These are phyloP conservation scores for Pichia heedii DNA, from an alignment of 805 yeast genomes.

Conservation along the genomic window DNA sequence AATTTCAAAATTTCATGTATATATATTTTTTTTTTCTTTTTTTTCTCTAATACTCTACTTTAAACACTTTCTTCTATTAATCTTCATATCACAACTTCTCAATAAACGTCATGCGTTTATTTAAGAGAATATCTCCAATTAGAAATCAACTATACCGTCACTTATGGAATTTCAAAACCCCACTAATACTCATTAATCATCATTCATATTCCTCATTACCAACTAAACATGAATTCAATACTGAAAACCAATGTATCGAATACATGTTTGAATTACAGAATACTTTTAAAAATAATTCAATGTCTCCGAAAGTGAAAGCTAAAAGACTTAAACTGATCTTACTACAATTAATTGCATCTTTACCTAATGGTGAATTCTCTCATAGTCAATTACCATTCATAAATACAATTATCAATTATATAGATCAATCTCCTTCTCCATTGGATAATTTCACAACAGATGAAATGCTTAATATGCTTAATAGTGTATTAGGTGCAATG, in stretches of 20 bases:
- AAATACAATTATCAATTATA: slow-evolving; percentile 22
- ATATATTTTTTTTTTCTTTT: no score
- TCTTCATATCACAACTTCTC: no score
- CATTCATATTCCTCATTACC: not conserved
- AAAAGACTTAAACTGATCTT: slow-evolving; percentile 16
- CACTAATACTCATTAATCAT: no score
- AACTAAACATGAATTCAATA: not conserved
- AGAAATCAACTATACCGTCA: no score
- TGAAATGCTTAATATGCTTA: slow-evolving; percentile 19
- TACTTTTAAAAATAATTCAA: slow-evolving; percentile 17
- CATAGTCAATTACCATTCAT: slow-evolving; percentile 22
- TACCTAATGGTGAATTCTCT: slow-evolving; percentile 18
- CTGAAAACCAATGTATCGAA: not conserved
- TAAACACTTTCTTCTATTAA: no score
- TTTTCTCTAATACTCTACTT: no score
- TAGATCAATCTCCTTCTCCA: slow-evolving; percentile 22
- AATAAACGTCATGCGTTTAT: no score
- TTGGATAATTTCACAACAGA: slow-evolving; percentile 14
- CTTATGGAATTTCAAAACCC: not conserved
- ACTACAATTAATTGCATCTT: slow-evolving; percentile 13
- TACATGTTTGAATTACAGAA: slow-evolving; percentile 16
- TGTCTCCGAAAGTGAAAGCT: slow-evolving; percentile 22
- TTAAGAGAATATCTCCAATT: no score
- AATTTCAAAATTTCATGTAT: no score
- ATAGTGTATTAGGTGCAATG: slow-evolving; percentile 22